These are phyloP conservation scores for Penicillium sp. DNA, from an alignment of 2,329 filamentous ascomycete species.

Conservation along the genomic window DNA sequence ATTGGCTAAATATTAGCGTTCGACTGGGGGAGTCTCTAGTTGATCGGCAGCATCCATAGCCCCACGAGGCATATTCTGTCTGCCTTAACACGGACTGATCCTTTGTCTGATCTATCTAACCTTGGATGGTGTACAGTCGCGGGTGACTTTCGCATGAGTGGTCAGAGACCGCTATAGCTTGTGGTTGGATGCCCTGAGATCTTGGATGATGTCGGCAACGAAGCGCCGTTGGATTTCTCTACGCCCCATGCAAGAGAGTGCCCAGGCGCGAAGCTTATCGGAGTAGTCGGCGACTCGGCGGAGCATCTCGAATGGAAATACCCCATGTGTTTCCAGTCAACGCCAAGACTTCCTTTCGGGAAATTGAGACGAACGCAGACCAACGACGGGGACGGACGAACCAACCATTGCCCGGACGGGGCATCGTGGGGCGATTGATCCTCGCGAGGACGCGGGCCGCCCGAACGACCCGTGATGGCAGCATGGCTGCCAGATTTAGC, in stretches of 20 bases:
- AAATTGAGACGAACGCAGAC: constrained; percentile 5
- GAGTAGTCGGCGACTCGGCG: neutral
- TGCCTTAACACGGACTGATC: neutral
- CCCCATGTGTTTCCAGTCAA: neutral
- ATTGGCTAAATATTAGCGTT: neutral
- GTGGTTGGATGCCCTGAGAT: neutral
- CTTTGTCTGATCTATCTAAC: no score
- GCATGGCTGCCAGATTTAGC: neutral
- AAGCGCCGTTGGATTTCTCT: neutral
- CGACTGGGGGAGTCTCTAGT: neutral
- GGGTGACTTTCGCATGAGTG: neutral
- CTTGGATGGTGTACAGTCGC: neutral
- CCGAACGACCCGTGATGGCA: neutral
- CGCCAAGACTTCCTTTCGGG: neutral
- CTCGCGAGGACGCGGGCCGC: neutral
- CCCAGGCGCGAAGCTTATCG: neutral
- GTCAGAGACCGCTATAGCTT: neutral
- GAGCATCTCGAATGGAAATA: neutral
- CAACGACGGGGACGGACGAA: neutral
- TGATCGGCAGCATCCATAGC: neutral
- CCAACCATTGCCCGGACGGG: neutral
- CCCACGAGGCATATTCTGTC: neutral
- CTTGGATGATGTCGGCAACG: neutral
- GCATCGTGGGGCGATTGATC: constrained; percentile 12
- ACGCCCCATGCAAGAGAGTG: neutral